Conservation (phyloP, 2,329 filamentous ascomycete species). For the Colletotrichum nymphaeae region DNA sequence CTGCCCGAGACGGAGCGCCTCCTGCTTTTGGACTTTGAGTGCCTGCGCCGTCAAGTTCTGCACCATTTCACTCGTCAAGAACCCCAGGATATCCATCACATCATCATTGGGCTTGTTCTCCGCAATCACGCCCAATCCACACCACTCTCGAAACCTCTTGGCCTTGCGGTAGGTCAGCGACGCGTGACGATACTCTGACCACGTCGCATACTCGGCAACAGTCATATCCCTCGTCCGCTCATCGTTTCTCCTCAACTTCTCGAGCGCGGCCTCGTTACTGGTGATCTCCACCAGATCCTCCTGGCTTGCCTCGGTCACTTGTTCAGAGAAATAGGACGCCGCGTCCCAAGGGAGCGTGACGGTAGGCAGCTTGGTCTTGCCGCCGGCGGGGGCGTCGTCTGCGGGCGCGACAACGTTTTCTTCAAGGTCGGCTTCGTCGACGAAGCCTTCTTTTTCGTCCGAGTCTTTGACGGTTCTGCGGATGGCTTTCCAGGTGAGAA, state of each 20-base stretch:
- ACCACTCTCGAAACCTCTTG: slow-evolving; percentile 38
- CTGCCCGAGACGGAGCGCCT: not conserved
- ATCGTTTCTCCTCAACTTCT: slow-evolving; percentile 34
- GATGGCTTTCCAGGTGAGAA: slow-evolving; percentile 40
- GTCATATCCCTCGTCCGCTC: slow-evolving; percentile 38
- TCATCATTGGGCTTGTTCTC: slow-evolving; percentile 37
- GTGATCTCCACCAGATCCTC: slow-evolving; percentile 18
- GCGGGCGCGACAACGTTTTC: not conserved
- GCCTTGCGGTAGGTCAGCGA: slow-evolving; percentile 39
- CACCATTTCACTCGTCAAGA: slow-evolving; percentile 39
- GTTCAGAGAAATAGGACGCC: slow-evolving; percentile 29
- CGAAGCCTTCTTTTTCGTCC: slow-evolving; percentile 32
- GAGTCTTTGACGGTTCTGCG: slow-evolving; percentile 37
- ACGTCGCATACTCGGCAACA: slow-evolving; percentile 37
- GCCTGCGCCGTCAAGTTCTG: slow-evolving; percentile 31
- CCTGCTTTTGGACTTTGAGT: slow-evolving; percentile 20
- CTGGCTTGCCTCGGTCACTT: slow-evolving; percentile 18
- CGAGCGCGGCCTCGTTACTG: slow-evolving; percentile 28
- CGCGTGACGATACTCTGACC: slow-evolving; percentile 39
- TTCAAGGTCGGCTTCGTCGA: slow-evolving; percentile 30
- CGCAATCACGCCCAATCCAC: slow-evolving; percentile 35
- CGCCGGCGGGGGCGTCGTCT: not conserved
- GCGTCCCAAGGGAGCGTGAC: slow-evolving; percentile 34
- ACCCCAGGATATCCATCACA: slow-evolving; percentile 38
- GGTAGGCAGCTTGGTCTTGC: slow-evolving; percentile 19